These are phyloP conservation scores for Cystofilobasidium bisporidii DNA, from an alignment of 768 basidiomycete genomes.

Conservation along the genomic window DNA sequence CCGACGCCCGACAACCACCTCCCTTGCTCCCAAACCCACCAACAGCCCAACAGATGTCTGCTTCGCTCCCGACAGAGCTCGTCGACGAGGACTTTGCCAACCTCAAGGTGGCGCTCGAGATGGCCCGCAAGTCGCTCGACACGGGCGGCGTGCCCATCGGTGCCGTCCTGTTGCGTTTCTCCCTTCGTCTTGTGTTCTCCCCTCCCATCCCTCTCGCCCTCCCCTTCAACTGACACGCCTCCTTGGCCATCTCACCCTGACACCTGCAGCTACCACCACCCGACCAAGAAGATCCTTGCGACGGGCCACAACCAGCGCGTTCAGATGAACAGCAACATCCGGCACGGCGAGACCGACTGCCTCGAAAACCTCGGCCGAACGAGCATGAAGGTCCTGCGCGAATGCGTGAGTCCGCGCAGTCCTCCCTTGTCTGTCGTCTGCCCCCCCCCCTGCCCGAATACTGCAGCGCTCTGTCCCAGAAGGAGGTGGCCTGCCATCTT, in stretches of 20 bases:
- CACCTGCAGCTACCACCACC: slow-evolving; percentile 26
- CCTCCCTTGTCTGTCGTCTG: no score
- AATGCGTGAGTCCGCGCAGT: slow-evolving; percentile 9
- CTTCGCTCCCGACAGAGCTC: slow-evolving; percentile 13
- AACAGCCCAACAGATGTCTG: neutral
- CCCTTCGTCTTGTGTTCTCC: neutral
- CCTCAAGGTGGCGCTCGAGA: slow-evolving; percentile 12
- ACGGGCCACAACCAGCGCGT: slow-evolving; percentile 27
- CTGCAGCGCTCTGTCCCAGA: no score
- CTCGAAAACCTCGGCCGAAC: slow-evolving; percentile 22
- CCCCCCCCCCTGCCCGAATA: no score
- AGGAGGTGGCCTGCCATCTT: no score
- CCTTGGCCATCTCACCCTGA: no score
- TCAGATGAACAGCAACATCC: slow-evolving; percentile 20
- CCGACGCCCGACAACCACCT: no score
- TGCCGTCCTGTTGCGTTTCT: neutral
- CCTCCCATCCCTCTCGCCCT: no score
- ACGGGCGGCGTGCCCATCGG: slow-evolving; percentile 27
- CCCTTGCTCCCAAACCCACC: neutral
- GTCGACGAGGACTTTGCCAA: slow-evolving; percentile 13
- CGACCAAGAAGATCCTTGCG: slow-evolving; percentile 20
- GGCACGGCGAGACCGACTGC: slow-evolving; percentile 25
- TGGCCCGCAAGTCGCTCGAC: neutral
- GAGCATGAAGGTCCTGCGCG: slow-evolving; percentile 3
- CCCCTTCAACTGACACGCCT: neutral